Conservation (phyloP, 2,329 filamentous ascomycete species). For the Penicillium sp. region DNA sequence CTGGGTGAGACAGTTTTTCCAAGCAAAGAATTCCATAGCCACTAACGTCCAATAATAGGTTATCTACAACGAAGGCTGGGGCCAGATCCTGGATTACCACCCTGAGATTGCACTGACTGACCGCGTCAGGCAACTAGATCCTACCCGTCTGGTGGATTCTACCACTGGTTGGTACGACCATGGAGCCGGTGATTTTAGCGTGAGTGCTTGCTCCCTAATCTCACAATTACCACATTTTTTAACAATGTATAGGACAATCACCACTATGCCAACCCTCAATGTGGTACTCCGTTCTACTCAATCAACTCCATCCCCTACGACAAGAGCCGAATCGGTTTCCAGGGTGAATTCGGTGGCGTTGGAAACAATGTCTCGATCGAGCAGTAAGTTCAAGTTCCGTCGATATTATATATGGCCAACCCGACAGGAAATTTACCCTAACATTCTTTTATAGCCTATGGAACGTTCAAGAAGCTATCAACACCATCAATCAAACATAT, state of each 20-base stretch:
- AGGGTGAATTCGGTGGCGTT: constrained; percentile 73
- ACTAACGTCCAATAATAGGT: no score
- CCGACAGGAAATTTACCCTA: no score
- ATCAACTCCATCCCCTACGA: constrained; percentile 61
- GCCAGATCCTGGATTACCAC: constrained; percentile 57
- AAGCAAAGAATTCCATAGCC: no score
- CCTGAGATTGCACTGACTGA: constrained; percentile 64
- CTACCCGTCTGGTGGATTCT: constrained; percentile 66
- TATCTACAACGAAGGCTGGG: constrained; percentile 76
- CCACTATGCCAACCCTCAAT: constrained; percentile 73
- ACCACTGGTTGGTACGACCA: constrained; percentile 71
- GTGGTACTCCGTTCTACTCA: constrained; percentile 71
- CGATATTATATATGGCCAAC: no score
- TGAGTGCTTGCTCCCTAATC: constrained; percentile 15
- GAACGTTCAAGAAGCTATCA: constrained; percentile 64
- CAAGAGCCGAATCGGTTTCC: constrained; percentile 64
- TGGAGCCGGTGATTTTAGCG: constrained; percentile 66
- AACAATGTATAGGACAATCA: constrained; percentile 62
- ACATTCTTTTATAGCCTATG: constrained; percentile 57
- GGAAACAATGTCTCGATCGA: constrained; percentile 67
- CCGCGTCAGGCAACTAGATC: constrained; percentile 61
- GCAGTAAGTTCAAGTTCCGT: no score
- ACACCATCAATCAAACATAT: constrained; percentile 68
- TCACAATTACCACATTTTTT: background rate
- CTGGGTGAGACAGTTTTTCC: constrained; percentile 55